Evolutionary conservation across 345 rosid genomes (phyloP), one percentile per base, ranked within the genome.

Genomic region (Leavenworthia alabamica): DNA sequence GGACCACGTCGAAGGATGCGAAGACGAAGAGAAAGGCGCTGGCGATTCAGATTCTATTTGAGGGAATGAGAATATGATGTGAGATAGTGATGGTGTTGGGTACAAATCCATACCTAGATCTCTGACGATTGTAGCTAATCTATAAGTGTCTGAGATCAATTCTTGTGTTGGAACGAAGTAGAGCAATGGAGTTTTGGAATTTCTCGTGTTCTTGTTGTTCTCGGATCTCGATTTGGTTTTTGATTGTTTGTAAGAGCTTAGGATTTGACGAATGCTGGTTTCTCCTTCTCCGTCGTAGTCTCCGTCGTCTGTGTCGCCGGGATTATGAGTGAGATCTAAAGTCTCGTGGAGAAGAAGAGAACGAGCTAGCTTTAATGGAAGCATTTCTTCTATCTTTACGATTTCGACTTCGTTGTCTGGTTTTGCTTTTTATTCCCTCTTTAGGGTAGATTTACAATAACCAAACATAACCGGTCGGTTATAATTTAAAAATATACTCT

Each of bases 21-120:
- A 65, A 0, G 66, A 55, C 0, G 72, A 33, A 7, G 70, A 47
- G 45, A 57, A 42, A 2, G 70, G 68, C n/a, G 79, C 50, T 16
- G 81, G 68, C 28, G 78, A 60, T 11, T 68, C 40, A 0, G 81
- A 66, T 2, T 60, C 57, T 0, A 75, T 60, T 3, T 73, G 52
- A 5, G 82, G 79, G 72, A 59, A 81, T n/a, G 92, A 79, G 84
- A 85, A 83, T 71, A 85, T 67, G 75, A 85, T 78, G 80, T 83
- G 92, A 24, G 92, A 85, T 67, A 85, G 92, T 0, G 92, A 83
- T 6, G 88, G 86, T 12, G 83, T 78, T 4, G 92, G 92, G 66
- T 79, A 73, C 29, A 83, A 67, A 55, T 81, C 89, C 86, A 86
- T 83, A 33, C 92, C 92, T 75, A 81, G 80, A 70, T 83, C 83